Conservation (phyloP, 169 alveolate species). For the Ichthyophthirius multifiliis region DNA sequence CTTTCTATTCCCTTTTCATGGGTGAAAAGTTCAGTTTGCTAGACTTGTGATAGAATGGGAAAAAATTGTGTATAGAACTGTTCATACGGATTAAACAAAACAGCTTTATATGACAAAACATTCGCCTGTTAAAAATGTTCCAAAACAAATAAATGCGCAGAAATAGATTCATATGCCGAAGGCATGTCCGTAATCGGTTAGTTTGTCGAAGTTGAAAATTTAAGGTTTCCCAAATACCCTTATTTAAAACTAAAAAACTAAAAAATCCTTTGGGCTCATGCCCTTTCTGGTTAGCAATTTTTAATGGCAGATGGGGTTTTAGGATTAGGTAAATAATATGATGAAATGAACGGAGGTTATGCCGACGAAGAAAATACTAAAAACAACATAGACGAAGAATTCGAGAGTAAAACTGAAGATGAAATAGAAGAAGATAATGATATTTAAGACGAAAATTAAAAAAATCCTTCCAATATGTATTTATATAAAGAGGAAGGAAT, state of each 20-base stretch:
- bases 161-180: constrained; percentile 6
- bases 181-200: not conserved
- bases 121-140: not conserved
- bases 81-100: not conserved
- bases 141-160: not conserved
- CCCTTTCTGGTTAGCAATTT: not conserved
- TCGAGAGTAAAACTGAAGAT: not conserved
- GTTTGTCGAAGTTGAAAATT: not conserved
- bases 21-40: constrained; percentile 7
- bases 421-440: not conserved
- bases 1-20: constrained; percentile 10
- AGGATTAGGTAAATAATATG: constrained; percentile 4
- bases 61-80: not conserved
- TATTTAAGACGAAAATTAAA: not conserved
- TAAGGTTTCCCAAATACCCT: not conserved
- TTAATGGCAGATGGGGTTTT: constrained; percentile 8
- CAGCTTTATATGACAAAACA: not conserved
- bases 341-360: not conserved
- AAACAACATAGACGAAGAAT: not conserved
- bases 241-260: not conserved
- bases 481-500: not conserved
- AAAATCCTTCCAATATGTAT: not conserved
- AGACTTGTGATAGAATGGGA: not conserved
- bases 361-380: not conserved
- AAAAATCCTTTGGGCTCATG: constrained; percentile 2